Percentiles rank a stretch among this genome's conserved stretches.
Evolutionary conservation across 2,329 filamentous ascomycete genomes (phyloP).

Genomic region (Fusarium veterinarium): DNA sequence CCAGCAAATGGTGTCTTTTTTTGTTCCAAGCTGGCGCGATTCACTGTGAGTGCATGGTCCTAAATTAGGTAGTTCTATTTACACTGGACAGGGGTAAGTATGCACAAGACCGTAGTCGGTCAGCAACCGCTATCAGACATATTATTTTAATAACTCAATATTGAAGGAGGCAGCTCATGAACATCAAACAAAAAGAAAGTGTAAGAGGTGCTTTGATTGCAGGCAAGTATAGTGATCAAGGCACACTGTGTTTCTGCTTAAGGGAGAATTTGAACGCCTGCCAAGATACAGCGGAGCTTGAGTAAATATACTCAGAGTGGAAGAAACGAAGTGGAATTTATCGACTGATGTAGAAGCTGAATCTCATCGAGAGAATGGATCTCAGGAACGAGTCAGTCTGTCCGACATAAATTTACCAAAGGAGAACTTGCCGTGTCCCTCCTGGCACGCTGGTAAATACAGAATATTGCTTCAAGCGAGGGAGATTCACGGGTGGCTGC

Average conservation of each 20-base stretch:
- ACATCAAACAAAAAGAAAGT: neutral
- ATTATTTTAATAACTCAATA: neutral
- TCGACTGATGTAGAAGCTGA: neutral
- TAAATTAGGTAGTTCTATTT: slow-evolving; percentile 14
- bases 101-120: neutral
- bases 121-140: neutral
- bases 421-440: neutral
- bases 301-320: neutral
- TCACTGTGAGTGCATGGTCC: slow-evolving; percentile 19
- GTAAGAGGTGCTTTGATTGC: neutral
- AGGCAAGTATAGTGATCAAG: neutral
- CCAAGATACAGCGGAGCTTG: neutral
- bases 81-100: slow-evolving; percentile 6
- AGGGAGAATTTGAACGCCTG: neutral
- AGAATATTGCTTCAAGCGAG: neutral
- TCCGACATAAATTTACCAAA: neutral
- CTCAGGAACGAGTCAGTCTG: neutral
- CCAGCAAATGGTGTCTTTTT: neutral
- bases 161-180: neutral
- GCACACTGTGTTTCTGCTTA: neutral
- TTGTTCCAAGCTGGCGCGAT: slow-evolving; percentile 11
- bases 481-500: neutral
- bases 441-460: neutral
- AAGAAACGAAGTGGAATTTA: neutral
- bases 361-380: neutral